Evolutionary conservation across 2,329 filamentous ascomycete genomes (phyloP), one percentile per base, ranked within the genome.

Genomic region (Ceratocystis alfenasii): DNA sequence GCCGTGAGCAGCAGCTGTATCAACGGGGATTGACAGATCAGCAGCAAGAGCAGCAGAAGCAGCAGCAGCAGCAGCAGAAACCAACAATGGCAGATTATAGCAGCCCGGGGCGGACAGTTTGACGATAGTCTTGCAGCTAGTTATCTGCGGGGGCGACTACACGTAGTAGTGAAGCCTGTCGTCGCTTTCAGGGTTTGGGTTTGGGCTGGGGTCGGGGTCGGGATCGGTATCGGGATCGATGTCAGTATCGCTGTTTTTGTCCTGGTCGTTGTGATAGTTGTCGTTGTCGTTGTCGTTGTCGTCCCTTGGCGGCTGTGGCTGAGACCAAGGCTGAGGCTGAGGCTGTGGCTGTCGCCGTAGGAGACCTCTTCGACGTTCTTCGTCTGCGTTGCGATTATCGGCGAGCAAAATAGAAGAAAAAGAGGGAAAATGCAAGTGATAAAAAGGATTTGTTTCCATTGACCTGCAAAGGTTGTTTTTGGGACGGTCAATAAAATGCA

Each of bases 361-460:
- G 22, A 15, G 22, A 15, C 50, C 50, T 55, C 20, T 20, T 25
- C 3, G 10, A 41, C 36, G 48, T n/a, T 53, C n/a, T 20, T 53
- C n/a, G 48, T 53, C 48, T 3, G n/a, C 48, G 22, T 25, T 20
- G 48, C 22, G 48, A 25, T 55, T 28, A 15, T 55, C 50, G 50
- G 20, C 50, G 50, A 25, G 20, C 20, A 25, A 22, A 25, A 17
- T 22, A 25, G 50, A 25, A 25, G 20, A 25, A 25, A 55, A 55
- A 55, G 50, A 55, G 28, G 50, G 22, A 55, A 55, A 55, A 55
- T 22, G 50, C 50, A 55, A 55, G 22, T 55, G 50, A 25, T 28
- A 55, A 55, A 55, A 55, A 5, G 59, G 36, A 12, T 44, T 41
- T 62, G 10, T 62, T 62, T 62, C 59, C 59, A 62, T 62, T 62